Evolutionary conservation across 495 filamentous ascomycete genomes (phyloP), one percentile per base, ranked within the genome.

Genomic region (Rhypophila decipiens): DNA sequence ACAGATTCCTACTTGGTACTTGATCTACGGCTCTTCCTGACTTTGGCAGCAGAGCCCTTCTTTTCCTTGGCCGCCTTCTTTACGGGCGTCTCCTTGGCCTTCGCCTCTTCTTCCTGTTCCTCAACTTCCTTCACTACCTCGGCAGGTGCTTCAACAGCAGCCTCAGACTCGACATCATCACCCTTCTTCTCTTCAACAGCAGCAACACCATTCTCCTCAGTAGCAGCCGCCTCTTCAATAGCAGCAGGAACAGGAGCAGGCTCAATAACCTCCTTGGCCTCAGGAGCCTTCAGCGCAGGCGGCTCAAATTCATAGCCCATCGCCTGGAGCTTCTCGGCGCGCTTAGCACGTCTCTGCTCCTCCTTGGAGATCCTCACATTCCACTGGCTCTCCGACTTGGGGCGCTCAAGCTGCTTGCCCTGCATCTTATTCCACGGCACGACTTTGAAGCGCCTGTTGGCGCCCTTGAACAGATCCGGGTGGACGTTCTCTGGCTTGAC

Each of bases 391-490:
- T 87, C 79, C 8, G 20, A 84, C 75, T 58, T 75, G 74, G 47
- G 82, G 80, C 64, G 75, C 60, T 85, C 80, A 46, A 95, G 69
- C 47, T 78, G 78, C 47, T 78, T 77, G 48, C 87, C 84, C 46
- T 85, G 85, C 53, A 95, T 81, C 62, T 81, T 84, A 61, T 89
- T 90, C 75, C 85, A 84, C 10, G 93, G 91, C 5, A 89, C 77
- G 13, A 71, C 72, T 76, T 96, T 96, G 78, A 89, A 96, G 39
- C 88, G 84, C 53, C 79, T 82, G 64, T 90, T 90, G 48, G 86
- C 85, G 27, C 89, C 90, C 69, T 89, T 86, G 76, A 86, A 97
- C 47, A 97, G 65, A 39, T 85, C 72, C 21, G 80, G 78, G 63
- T 93, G 86, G 29, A 95, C 72, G 57, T 93, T 83, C 49, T 84